Percentiles rank a stretch among this genome's conserved stretches.
These are phyloP conservation scores for Fragaria nilgerrensis DNA, from an alignment of 306 rosid genomes.

Conservation along the genomic window DNA sequence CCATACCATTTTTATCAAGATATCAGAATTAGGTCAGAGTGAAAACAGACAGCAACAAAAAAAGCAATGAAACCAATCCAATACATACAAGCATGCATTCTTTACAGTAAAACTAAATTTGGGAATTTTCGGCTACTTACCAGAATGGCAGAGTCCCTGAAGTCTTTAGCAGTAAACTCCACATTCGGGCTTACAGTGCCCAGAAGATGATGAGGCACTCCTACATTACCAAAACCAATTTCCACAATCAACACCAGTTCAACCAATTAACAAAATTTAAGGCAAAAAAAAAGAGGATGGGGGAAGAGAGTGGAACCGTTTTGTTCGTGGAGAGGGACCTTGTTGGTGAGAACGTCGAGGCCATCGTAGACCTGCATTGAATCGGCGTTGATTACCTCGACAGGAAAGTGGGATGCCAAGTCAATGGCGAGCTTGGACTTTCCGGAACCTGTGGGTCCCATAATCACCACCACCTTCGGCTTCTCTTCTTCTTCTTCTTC, in stretches of 20 bases:
- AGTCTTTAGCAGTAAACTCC: slow-evolving; percentile 80
- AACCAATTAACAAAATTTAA: neutral
- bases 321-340: slow-evolving; percentile 57
- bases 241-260: neutral
- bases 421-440: slow-evolving; percentile 84
- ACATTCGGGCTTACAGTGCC: slow-evolving; percentile 62
- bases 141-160: slow-evolving; percentile 75
- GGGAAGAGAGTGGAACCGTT: slow-evolving; percentile 39
- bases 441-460: slow-evolving; percentile 90
- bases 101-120: neutral
- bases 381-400: slow-evolving; percentile 87
- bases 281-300: neutral
- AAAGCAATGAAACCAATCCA: too few species aligned
- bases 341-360: slow-evolving; percentile 87
- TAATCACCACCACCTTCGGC: slow-evolving; percentile 60
- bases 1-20: too few species aligned
- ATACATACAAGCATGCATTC: neutral
- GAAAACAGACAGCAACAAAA: too few species aligned
- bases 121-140: slow-evolving; percentile 32
- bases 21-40: too few species aligned
- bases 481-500: slow-evolving; percentile 31
- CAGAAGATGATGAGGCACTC: slow-evolving; percentile 83
- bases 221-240: slow-evolving; percentile 32
- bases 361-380: slow-evolving; percentile 92
- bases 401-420: slow-evolving; percentile 61